Evolutionary conservation across 2,329 filamentous ascomycete species (phyloP), one percentile per base, ranked within the genome.

Genomic region (Sclerotinia subarctica): DNA sequence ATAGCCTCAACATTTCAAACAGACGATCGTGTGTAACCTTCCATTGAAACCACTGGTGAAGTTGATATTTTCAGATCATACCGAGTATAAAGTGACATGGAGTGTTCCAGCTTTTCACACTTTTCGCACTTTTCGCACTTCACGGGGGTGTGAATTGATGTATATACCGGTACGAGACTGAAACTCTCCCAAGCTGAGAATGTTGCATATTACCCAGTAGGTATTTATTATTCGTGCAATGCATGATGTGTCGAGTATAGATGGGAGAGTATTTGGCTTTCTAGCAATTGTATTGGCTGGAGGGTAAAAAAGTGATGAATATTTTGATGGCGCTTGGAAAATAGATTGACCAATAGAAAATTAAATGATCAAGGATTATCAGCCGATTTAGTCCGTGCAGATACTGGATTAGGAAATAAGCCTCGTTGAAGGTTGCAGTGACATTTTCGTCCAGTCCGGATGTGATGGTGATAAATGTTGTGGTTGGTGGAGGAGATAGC

Each of bases 91-190:
- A 47, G 42, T 59, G 29, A 49, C 38, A 49, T 66, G 64, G 38
- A 59, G 26, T 46, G 64, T 67, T 53, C 56, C 56, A 67, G 56
- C 35, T 67, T 59, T 29, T 24, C 26, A 19, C n/a, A 24, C 35
- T 67, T 59, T 29, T 24, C 26, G 11, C n/a, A 24, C 35, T 67
- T 59, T 29, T 24, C 26, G 11, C n/a, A 24, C 11, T 38, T 51
- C n/a, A 62, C n/a, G 54, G 64, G 64, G 56, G 47, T 10, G 5
- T 62, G 56, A 53, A 60, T 46, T 38, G 56, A 52, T 54, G 54
- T 67, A 67, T 67, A 60, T 60, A 67, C 47, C 56, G 57, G 32
- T 60, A 62, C 65, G 65, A 47, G 24, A 67, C 26, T 47, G 52
- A 44, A 24, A 62, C 46, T 19, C 35, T 47, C 32, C 47, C 24